Conservation (phyloP, 202 grass and related monocot genomes). For the Alloteropsis angusta region DNA sequence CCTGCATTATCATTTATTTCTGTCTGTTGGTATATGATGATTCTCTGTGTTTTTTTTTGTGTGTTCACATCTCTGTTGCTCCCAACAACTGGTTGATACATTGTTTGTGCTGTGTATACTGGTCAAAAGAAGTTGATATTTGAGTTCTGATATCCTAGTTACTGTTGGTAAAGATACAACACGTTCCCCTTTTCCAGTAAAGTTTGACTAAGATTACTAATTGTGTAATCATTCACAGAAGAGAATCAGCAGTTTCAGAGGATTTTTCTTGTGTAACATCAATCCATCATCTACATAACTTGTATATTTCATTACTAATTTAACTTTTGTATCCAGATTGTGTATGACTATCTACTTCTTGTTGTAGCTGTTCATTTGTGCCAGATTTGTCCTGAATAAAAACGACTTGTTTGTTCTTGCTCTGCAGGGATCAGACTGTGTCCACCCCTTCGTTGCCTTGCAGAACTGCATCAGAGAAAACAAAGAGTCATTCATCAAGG, state of each 20-base stretch:
- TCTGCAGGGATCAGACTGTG: slow-evolving; percentile 56
- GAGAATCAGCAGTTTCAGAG: not conserved
- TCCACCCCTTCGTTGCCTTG: slow-evolving; percentile 48
- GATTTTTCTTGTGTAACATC: not conserved
- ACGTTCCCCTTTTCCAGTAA: not conserved
- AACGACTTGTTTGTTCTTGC: not conserved
- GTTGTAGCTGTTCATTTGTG: not conserved
- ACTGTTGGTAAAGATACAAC: not conserved
- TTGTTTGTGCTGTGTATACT: not conserved
- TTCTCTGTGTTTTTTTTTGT: not conserved
- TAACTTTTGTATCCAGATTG: not conserved
- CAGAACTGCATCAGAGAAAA: slow-evolving; percentile 57
- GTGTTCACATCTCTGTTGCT: not conserved
- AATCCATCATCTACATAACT: not conserved
- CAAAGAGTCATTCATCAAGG: slow-evolving; percentile 49
- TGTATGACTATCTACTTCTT: not conserved
- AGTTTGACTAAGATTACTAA: not conserved
- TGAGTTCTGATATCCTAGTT: not conserved
- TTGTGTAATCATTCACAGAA: not conserved
- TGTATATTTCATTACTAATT: not conserved
- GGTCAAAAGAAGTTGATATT: not conserved
- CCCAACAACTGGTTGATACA: not conserved
- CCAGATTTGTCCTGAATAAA: not conserved
- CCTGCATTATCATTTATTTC: not conserved
- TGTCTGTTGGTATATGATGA: not conserved